A percentile compares a stretch with the other conserved stretches of the same genome.
Conservation (phyloP, 75 land plant genomes). For the Ceratopteris richardii region DNA sequence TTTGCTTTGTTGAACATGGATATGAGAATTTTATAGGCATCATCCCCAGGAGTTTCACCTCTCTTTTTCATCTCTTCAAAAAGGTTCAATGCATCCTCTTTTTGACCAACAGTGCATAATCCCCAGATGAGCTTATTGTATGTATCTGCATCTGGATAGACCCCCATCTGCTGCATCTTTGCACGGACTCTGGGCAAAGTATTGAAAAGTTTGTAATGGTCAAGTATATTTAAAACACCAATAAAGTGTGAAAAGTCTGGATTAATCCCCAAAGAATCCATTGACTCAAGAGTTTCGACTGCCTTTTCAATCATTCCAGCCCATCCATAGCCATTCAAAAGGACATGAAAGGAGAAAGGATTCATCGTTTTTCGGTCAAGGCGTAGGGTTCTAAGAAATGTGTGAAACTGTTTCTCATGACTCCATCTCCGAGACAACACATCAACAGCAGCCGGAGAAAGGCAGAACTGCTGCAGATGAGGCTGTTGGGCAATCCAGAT, state of each 20-base stretch:
- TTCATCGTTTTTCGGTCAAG: background rate
- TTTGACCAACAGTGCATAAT: background rate
- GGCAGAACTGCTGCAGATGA: background rate
- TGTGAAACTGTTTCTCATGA: background rate
- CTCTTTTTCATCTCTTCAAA: background rate
- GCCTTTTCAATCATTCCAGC: conserved; percentile 1
- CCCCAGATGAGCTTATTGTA: background rate
- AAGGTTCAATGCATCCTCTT: conserved; percentile 4
- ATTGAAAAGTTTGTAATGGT: background rate
- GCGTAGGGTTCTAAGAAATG: background rate
- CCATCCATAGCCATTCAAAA: conserved; percentile 1
- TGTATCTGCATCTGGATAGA: background rate
- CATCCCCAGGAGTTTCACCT: background rate
- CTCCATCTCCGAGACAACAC: background rate
- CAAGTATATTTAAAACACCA: background rate
- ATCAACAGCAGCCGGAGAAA: background rate
- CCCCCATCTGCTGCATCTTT: background rate
- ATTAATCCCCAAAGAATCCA: background rate
- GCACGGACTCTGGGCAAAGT: background rate
- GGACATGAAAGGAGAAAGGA: background rate
- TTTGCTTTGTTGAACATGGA: background rate
- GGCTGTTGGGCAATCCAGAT: background rate
- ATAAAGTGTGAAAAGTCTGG: background rate
- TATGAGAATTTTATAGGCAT: background rate
- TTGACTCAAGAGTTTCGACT: background rate